Evolutionary conservation across 495 filamentous ascomycete genomes (phyloP).

Genomic region (Chlorociboria aeruginascens): DNA sequence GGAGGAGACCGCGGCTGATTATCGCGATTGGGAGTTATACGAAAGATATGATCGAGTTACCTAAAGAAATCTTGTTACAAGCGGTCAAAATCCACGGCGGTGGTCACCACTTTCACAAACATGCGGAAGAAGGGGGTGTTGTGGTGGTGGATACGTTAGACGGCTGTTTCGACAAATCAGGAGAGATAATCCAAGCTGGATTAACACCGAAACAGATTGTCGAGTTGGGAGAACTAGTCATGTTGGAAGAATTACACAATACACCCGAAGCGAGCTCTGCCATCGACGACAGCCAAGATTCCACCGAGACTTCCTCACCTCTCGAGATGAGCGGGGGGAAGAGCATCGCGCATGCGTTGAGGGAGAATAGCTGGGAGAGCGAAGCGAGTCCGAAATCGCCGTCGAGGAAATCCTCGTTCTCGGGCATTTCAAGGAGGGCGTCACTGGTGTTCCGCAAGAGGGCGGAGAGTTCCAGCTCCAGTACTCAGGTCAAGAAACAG

Average conservation of each 20-base stretch:
- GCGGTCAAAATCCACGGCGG: slow-evolving; percentile 43
- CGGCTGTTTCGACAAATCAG: slow-evolving; percentile 65
- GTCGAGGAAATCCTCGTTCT: slow-evolving; percentile 11
- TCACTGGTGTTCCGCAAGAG: background rate
- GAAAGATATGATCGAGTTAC: slow-evolving; percentile 75
- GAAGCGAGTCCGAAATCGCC: slow-evolving; percentile 1
- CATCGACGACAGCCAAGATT: background rate
- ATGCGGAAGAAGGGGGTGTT: slow-evolving; percentile 58
- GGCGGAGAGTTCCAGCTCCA: background rate
- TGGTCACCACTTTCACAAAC: slow-evolving; percentile 55
- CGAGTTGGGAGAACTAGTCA: slow-evolving; percentile 76
- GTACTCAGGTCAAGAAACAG: slow-evolving; percentile 13
- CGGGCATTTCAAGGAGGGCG: background rate
- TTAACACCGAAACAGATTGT: slow-evolving; percentile 61
- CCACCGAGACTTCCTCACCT: background rate
- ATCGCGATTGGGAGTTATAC: slow-evolving; percentile 77
- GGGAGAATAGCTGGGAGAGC: slow-evolving; percentile 6
- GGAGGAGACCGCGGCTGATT: slow-evolving; percentile 66
- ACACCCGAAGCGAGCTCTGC: slow-evolving; percentile 1
- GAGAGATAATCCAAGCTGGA: slow-evolving; percentile 75
- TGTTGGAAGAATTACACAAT: slow-evolving; percentile 40
- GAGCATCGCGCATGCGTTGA: slow-evolving; percentile 9
- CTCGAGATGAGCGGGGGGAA: background rate
- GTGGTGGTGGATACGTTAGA: slow-evolving; percentile 76
- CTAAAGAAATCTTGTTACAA: slow-evolving; percentile 58